Evolutionary conservation across 371 early-diverging fungal species (phyloP).

Genomic region (Dichotomocladium elegans): DNA sequence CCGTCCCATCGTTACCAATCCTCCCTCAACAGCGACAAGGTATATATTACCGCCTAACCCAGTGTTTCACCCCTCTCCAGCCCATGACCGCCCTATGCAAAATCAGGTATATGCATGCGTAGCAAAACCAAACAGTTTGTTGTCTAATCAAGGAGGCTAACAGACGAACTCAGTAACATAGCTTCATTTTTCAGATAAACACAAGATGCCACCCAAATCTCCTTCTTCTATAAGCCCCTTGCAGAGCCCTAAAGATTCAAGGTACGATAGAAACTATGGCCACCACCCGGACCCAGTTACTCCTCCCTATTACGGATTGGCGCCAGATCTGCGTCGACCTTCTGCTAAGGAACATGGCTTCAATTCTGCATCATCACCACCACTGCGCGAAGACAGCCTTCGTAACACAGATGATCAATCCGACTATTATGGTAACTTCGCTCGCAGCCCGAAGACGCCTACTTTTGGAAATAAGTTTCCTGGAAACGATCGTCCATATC

Average conservation of each 20-base stretch:
- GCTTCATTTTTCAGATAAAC: not conserved
- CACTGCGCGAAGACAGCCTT: slow-evolving; percentile 6
- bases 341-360: slow-evolving; percentile 3
- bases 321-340: slow-evolving; percentile 15
- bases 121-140: no score
- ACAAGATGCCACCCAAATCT: slow-evolving; percentile 5
- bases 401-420: not conserved
- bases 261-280: not conserved
- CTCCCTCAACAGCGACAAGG: slow-evolving; percentile 28
- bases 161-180: no score
- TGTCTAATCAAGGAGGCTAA: no score
- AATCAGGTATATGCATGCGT: no score
- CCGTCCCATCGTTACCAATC: slow-evolving; percentile 52
- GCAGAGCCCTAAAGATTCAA: slow-evolving; percentile 16
- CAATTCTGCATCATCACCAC: slow-evolving; percentile 3
- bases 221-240: slow-evolving; percentile 14
- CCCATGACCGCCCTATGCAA: no score
- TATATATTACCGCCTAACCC: slow-evolving; percentile 7
- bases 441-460: slow-evolving; percentile 11
- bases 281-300: slow-evolving; percentile 17
- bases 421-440: no score
- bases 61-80: no score
- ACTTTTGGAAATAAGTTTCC: slow-evolving; percentile 5
- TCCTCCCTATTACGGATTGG: slow-evolving; percentile 28
- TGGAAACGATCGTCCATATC: slow-evolving; percentile 14